These are phyloP conservation scores for Aegilops tauschii DNA, from an alignment of 176 grass and related monocot genomes.

Conservation along the genomic window DNA sequence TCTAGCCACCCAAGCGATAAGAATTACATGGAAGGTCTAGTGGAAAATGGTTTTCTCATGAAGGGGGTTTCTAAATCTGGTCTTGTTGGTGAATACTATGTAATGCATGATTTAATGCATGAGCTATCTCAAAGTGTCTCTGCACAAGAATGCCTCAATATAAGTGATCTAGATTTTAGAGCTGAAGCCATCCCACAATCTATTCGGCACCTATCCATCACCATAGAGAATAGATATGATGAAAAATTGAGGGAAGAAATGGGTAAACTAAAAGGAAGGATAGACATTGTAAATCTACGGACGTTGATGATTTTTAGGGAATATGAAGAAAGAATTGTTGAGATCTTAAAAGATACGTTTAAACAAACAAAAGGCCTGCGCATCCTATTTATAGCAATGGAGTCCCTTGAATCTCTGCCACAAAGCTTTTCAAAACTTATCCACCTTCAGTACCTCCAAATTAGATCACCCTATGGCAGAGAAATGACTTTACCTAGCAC, in stretches of 20 bases:
- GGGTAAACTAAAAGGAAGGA: not conserved
- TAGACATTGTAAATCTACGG: not conserved
- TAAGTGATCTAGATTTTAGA: not conserved
- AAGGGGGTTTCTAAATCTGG: accelerated
- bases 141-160: not conserved
- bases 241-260: not conserved
- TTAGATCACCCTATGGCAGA: not conserved
- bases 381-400: not conserved
- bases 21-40: not conserved
- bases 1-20: not conserved
- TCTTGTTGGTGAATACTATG: not conserved
- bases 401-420: not conserved
- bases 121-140: not conserved
- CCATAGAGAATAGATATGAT: not conserved
- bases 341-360: not conserved
- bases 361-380: not conserved
- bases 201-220: not conserved
- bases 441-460: not conserved
- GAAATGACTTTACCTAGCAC: not conserved
- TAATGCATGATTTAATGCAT: not conserved
- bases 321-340: not conserved
- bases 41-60: not conserved
- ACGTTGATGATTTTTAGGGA: not conserved
- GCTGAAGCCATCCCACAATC: not conserved
- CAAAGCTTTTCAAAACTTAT: not conserved